Conservation (phyloP, 345 rosid genomes). For the Alliaria petiolata region DNA sequence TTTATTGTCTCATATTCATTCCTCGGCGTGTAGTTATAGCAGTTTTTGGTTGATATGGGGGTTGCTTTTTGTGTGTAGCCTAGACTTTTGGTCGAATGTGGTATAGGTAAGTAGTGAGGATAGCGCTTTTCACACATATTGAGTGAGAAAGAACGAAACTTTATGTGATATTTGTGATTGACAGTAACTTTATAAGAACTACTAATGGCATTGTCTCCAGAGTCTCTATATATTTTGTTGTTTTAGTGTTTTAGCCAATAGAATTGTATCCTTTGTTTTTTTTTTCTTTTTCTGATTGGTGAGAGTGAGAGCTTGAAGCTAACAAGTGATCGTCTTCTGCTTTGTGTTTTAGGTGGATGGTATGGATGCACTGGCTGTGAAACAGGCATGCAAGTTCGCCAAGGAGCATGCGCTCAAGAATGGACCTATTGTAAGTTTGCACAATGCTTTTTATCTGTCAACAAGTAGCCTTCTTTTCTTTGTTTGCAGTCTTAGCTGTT, state of each 20-base stretch:
- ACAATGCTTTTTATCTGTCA: background rate
- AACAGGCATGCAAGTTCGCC: conserved; percentile 94
- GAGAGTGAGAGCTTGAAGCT: conserved; percentile 1
- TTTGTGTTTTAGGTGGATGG: conserved; percentile 70
- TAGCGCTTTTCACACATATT: background rate
- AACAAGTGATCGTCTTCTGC: background rate
- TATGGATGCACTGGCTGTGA: conserved; percentile 96
- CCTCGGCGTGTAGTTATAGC: background rate
- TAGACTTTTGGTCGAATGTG: background rate
- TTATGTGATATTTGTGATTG: background rate
- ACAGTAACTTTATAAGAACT: background rate
- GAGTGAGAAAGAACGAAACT: conserved; percentile 1
- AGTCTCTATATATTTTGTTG: background rate
- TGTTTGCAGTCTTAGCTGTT: background rate
- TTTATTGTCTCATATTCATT: background rate
- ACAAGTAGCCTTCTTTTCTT: background rate
- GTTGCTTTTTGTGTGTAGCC: background rate
- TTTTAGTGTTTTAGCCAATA: background rate
- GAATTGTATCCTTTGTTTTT: background rate
- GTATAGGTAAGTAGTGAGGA: background rate
- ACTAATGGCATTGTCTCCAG: background rate
- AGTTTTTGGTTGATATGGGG: background rate
- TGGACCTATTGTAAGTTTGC: conserved; percentile 90
- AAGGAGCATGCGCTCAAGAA: conserved; percentile 88
- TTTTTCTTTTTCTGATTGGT: background rate